These are phyloP conservation scores for Thielaviopsis populi DNA, from an alignment of 2,329 filamentous ascomycete species.

Conservation along the genomic window DNA sequence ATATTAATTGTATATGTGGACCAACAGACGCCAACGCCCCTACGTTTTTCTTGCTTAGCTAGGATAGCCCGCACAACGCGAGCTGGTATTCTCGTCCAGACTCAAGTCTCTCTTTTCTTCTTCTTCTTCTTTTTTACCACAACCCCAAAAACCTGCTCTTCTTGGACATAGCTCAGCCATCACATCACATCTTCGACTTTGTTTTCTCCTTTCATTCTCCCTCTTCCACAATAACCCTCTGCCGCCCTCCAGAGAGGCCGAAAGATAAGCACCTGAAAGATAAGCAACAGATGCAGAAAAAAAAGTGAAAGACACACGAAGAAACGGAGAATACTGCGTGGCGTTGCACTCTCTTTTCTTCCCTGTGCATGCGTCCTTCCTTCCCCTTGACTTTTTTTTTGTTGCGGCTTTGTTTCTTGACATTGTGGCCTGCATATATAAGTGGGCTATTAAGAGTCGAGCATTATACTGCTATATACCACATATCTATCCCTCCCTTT, in stretches of 20 bases:
- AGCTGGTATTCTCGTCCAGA: not conserved
- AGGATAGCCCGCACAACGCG: not conserved
- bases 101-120: not conserved
- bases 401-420: not conserved
- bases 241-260: not conserved
- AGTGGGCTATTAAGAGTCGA: not conserved
- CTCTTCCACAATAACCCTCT: not conserved
- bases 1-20: not conserved
- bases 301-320: not conserved
- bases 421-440: constrained; percentile 4
- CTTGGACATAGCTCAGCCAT: not conserved
- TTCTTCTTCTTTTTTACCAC: no score
- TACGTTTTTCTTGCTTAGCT: not conserved
- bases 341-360: not conserved
- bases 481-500: not conserved
- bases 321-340: constrained; percentile 2
- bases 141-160: not conserved
- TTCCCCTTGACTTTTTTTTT: not conserved
- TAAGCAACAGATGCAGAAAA: not conserved
- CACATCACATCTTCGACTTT: no score
- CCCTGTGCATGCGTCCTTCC: not conserved
- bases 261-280: not conserved
- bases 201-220: not conserved
- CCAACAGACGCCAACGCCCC: not conserved
- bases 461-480: not conserved